These are phyloP conservation scores for Plasmodium vinckei DNA, from an alignment of 169 alveolate genomes.

Conservation along the genomic window DNA sequence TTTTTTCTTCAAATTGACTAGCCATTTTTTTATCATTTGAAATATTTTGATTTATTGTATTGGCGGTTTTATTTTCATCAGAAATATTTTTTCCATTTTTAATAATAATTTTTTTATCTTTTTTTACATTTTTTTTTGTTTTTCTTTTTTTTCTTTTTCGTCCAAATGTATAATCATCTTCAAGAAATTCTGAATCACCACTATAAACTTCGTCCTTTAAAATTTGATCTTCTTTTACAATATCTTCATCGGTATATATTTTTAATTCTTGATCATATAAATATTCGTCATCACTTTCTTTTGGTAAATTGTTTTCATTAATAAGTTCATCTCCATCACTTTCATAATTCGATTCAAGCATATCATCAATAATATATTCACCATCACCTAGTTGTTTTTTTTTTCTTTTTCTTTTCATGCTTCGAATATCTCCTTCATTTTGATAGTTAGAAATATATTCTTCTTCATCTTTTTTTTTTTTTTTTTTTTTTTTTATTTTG, in stretches of 20 bases:
- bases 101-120: not conserved
- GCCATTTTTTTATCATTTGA: not conserved
- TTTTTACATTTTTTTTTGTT: slow-evolving; percentile 1
- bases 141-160: slow-evolving; percentile 33
- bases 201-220: slow-evolving; percentile 52
- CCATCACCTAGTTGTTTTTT: not conserved
- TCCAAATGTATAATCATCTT: slow-evolving; percentile 14
- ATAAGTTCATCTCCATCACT: slow-evolving; percentile 53
- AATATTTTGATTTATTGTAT: not conserved
- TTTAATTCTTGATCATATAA: slow-evolving; percentile 9
- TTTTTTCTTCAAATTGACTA: not conserved
- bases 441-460: not conserved
- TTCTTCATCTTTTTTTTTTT: not conserved
- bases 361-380: not conserved
- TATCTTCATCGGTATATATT: slow-evolving; percentile 51
- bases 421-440: not conserved
- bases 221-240: slow-evolving; percentile 67
- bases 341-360: not conserved
- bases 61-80: not conserved
- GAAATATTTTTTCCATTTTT: not conserved
- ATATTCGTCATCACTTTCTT: slow-evolving; percentile 33
- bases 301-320: slow-evolving; percentile 16
- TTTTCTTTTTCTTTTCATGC: not conserved
- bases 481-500: not conserved
- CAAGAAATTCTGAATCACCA: slow-evolving; percentile 35